Evolutionary conservation across 208 protist genomes (phyloP).

Genomic region (Trypanosoma vivax): DNA sequence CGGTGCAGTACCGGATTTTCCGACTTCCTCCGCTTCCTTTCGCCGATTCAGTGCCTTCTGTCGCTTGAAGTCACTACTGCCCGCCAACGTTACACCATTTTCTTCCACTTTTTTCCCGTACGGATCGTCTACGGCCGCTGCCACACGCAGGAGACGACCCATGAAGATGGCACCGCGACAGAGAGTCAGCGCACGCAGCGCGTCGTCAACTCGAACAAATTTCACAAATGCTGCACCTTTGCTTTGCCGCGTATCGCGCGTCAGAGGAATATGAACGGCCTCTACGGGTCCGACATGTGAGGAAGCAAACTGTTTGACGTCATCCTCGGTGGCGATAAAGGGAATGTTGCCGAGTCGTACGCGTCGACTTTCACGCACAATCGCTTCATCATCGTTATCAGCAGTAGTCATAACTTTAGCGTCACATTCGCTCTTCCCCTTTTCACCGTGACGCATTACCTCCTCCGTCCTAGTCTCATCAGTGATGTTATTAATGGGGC

Average conservation of each 20-base stretch:
- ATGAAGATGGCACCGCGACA: constrained; percentile 88
- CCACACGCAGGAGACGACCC: constrained; percentile 71
- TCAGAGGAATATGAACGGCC: constrained; percentile 91
- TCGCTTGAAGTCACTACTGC: constrained; percentile 60
- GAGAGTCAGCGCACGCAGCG: constrained; percentile 58
- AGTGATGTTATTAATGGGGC: not conserved
- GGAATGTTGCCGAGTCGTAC: constrained; percentile 95
- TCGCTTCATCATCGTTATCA: constrained; percentile 25
- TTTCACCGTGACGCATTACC: not conserved
- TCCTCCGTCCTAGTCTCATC: constrained; percentile 3
- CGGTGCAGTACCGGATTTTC: not conserved
- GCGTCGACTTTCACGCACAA: constrained; percentile 74
- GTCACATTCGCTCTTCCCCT: no score
- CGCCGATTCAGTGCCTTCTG: constrained; percentile 33
- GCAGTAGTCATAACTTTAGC: not conserved
- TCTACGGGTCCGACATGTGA: constrained; percentile 89
- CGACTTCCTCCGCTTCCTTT: constrained; percentile 12
- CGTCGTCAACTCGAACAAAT: constrained; percentile 82
- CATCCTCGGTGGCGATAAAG: constrained; percentile 92
- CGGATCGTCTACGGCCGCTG: constrained; percentile 68
- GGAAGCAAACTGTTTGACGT: constrained; percentile 84
- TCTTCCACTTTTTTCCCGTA: constrained; percentile 44
- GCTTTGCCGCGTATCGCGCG: constrained; percentile 86
- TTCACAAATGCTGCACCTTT: constrained; percentile 92
- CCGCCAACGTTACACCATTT: constrained; percentile 19